Conservation (phyloP, 1,284 basidiomycete species). For the Boletus holoroseus region DNA sequence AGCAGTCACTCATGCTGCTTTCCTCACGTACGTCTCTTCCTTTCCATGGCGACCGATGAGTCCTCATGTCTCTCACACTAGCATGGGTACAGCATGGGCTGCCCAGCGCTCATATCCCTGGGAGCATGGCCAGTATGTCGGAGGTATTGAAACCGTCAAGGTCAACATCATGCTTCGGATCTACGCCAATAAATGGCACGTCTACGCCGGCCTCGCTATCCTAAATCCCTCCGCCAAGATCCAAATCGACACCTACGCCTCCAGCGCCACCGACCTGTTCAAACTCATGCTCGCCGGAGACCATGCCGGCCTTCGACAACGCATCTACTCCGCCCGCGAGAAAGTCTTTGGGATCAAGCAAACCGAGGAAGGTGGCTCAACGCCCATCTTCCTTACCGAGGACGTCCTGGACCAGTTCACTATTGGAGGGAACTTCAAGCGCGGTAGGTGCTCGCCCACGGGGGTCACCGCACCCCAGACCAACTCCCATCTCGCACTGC, state of each 20-base stretch:
- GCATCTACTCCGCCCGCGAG: slow-evolving; percentile 74
- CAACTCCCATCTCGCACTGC: slow-evolving; percentile 93
- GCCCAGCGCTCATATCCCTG: slow-evolving; percentile 81
- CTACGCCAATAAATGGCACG: slow-evolving; percentile 97
- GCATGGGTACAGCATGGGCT: slow-evolving; percentile 98
- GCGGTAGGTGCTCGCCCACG: slow-evolving; percentile 10
- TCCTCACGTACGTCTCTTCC: slow-evolving; percentile 65
- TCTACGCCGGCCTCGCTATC: slow-evolving; percentile 96
- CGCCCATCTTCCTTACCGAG: slow-evolving; percentile 82
- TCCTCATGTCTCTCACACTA: slow-evolving; percentile 31
- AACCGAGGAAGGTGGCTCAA: slow-evolving; percentile 31
- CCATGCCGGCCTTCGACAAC: slow-evolving; percentile 56
- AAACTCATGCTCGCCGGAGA: slow-evolving; percentile 92
- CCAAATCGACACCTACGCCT: slow-evolving; percentile 89
- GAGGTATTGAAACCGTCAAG: slow-evolving; percentile 98
- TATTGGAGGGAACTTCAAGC: slow-evolving; percentile 26
- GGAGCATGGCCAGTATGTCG: slow-evolving; percentile 92
- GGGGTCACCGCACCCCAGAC: slow-evolving; percentile 28
- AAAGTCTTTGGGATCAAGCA: slow-evolving; percentile 66
- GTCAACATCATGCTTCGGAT: slow-evolving; percentile 97
- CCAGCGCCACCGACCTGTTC: slow-evolving; percentile 84
- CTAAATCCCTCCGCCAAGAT: slow-evolving; percentile 88
- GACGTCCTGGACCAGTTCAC: slow-evolving; percentile 85
- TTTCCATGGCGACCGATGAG: not conserved
- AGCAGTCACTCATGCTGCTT: slow-evolving; percentile 96